A percentile compares a stretch with the other conserved stretches of the same genome.
Evolutionary conservation across 352 stramenopile genomes (phyloP).

Genomic region (Halophytophthora polymorphica): DNA sequence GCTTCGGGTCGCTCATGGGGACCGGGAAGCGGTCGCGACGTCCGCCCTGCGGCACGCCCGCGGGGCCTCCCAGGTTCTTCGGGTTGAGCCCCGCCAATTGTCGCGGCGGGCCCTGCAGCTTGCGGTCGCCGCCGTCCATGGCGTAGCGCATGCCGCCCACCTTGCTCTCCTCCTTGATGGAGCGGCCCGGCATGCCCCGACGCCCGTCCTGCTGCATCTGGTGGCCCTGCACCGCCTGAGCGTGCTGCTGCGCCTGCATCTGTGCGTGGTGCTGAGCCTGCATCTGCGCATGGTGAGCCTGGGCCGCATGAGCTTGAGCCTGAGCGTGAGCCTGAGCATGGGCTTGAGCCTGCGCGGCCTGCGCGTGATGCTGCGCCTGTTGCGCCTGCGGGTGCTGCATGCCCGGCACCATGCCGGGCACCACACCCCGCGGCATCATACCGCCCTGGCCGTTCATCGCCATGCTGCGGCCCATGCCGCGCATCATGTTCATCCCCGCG

Average conservation of each 20-base stretch:
- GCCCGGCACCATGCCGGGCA: slow-evolving; percentile 67
- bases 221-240: slow-evolving; percentile 39
- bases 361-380: slow-evolving; percentile 30
- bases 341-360: slow-evolving; percentile 44
- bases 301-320: slow-evolving; percentile 56
- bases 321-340: slow-evolving; percentile 59
- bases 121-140: slow-evolving; percentile 62
- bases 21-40: slow-evolving; percentile 73
- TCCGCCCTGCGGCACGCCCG: slow-evolving; percentile 36
- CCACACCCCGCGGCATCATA: slow-evolving; percentile 64
- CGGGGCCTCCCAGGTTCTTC: slow-evolving; percentile 62
- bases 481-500: slow-evolving; percentile 70
- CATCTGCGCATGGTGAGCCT: slow-evolving; percentile 54
- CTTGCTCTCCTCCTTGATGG: slow-evolving; percentile 72
- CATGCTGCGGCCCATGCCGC: slow-evolving; percentile 49
- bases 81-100: slow-evolving; percentile 67
- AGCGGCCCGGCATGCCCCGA: slow-evolving; percentile 53
- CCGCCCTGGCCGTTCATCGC: slow-evolving; percentile 47
- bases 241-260: slow-evolving; percentile 39
- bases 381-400: slow-evolving; percentile 59
- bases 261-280: slow-evolving; percentile 57
- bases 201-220: slow-evolving; percentile 61
- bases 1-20: slow-evolving; percentile 69
- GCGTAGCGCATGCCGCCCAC: slow-evolving; percentile 52
- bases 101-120: slow-evolving; percentile 51